These are phyloP conservation scores for Cladosporium sp. DNA, from an alignment of 2,329 filamentous ascomycete genomes.

Conservation along the genomic window DNA sequence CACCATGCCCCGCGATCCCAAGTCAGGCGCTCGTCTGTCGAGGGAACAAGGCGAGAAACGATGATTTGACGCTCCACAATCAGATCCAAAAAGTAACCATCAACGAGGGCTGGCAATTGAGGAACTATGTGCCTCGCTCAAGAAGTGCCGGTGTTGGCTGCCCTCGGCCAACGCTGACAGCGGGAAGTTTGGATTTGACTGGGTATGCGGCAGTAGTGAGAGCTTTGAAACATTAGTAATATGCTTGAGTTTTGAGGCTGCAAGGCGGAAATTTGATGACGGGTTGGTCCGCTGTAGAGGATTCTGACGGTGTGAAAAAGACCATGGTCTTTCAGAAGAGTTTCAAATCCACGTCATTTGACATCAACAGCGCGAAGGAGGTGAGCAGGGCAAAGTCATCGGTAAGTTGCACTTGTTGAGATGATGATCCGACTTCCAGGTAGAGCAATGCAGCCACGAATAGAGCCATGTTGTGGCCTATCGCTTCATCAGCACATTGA, in stretches of 20 bases:
- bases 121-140: slow-evolving; percentile 14
- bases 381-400: slow-evolving; percentile 21
- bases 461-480: not conserved
- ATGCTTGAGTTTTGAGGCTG: not conserved
- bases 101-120: slow-evolving; percentile 27
- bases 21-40: slow-evolving; percentile 16
- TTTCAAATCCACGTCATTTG: not conserved
- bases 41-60: slow-evolving; percentile 28
- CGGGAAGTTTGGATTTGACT: slow-evolving; percentile 21
- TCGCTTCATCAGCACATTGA: not conserved
- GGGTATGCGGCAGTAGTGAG: slow-evolving; percentile 20
- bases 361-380: slow-evolving; percentile 3
- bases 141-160: slow-evolving; percentile 14
- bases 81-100: slow-evolving; percentile 29
- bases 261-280: not conserved
- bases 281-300: not conserved
- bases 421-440: slow-evolving; percentile 12
- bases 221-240: not conserved
- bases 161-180: not conserved
- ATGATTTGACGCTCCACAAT: slow-evolving; percentile 29
- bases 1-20: slow-evolving; percentile 27
- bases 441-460: not conserved
- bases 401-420: slow-evolving; percentile 19
- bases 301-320: not conserved
- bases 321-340: not conserved